phyloP scores from a whole-genome alignment of 805 yeast genomes.

The Lipomyces mesembrius region DNA sequence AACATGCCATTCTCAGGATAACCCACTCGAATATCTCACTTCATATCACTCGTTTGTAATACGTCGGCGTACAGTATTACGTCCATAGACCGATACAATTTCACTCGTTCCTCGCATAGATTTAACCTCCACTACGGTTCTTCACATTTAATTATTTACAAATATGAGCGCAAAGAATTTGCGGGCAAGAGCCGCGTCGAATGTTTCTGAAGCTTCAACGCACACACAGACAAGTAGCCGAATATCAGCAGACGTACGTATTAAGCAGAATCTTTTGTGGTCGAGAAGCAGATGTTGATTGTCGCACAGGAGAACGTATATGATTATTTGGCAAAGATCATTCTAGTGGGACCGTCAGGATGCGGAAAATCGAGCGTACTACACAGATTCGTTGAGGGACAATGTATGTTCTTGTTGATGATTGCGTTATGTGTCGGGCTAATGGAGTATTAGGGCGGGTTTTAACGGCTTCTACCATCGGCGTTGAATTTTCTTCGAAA shows the following conservation, averaged over 20 bases:
- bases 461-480: conserved; percentile 47
- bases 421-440: background rate
- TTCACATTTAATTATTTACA: background rate
- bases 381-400: conserved; percentile 49
- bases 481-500: conserved; percentile 50
- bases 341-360: conserved; percentile 54
- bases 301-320: conserved; percentile 38
- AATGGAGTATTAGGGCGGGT: conserved; percentile 42
- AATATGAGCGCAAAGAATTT: background rate
- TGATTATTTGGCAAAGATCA: conserved; percentile 49
- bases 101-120: background rate
- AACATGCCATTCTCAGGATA: conserved; percentile 3
- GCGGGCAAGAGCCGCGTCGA: conserved; percentile 21
- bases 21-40: background rate
- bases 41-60: background rate
- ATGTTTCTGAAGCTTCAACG: conserved; percentile 19
- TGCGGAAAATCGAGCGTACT: conserved; percentile 54
- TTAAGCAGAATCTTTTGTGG: background rate
- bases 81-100: background rate
- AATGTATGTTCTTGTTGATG: conserved; percentile 40
- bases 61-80: background rate
- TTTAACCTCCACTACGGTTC: background rate
- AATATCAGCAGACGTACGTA: conserved; percentile 23
- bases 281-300: background rate
- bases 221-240: conserved; percentile 19